Evolutionary conservation across 805 yeast genomes (phyloP), one percentile per base, ranked within the genome.

Genomic region (Spathaspora gorwiae): DNA sequence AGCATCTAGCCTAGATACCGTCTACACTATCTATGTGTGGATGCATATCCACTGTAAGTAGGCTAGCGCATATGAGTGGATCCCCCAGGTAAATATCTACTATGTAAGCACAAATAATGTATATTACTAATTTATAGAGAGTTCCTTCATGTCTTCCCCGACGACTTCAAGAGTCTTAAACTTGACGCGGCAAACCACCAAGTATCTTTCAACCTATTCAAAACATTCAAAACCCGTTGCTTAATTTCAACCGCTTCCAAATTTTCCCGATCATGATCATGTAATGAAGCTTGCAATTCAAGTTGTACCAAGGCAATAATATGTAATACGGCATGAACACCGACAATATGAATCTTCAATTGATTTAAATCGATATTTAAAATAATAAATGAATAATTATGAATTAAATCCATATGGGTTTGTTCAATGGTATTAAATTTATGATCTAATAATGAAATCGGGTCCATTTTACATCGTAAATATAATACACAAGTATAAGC

Each of bases 391-490:
- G 44, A 40, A 29, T 14, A 34, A 15, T 40, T 34, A 24, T 40
- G 44, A 11, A 40, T 9, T 11, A 35, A 14, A 1, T 7, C 7
- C n/a, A 40, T 33, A 29, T 40, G 31, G 11, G n/a, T 33, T 6
- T 32, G 27, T 26, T 27, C 31, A 26, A 36, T 12, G 5, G 15
- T 26, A 9, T 37, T n/a, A 8, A 15, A 14, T 14, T 30, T 15
- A 3, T 26, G 30, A 7, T 34, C 3, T 9, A 40, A 11, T 33
- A 40, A 30, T 10, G 38, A 35, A 19, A 40, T 32, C 15, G 44
- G 44, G 15, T 40, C 44, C 44, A 40, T 35, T 27, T 40, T 40
- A 36, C 32, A 40, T 29, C 44, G 44, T 7, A 40, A 19, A 35
- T 26, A 40, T 15, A 40, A 35, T 11, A 40, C 19, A 26, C 44